Base-by-base conservation (phyloP, 208 protist species). In the Leishmania aethiopica region DNA sequence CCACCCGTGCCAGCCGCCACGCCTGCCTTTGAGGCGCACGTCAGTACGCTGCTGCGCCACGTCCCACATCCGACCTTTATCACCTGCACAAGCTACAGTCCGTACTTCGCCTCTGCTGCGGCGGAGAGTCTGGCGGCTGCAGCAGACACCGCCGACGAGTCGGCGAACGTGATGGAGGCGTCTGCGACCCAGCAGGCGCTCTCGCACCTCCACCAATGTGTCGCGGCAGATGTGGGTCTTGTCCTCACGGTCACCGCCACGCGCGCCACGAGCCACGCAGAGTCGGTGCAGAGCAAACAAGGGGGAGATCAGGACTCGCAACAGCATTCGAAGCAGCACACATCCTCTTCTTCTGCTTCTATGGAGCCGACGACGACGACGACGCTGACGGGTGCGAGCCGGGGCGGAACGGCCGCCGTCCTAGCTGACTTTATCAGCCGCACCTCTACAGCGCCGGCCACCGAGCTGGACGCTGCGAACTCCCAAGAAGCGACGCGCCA, bases 81-180 rank as follows among this genome's bases (percentile, higher is more conserved):
- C 17, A 90, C 84, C 15, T 82, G 86, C 25, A 90, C 87, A 4
- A 88, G 87, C 80, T 86, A 85, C 78, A 86, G 81, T 13, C 84
- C 87, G 0, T 90, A 87, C 71, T 87, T 90, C 62, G 35, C 8
- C 75, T 42, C 42, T 49, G 51, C 32, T 10, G 75, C 60, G 11
- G 66, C 76, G 51, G 83, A 66, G 73, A 5, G 75, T 13, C 72
- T 17, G 15, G 72, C 51, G 28, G 62, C 51, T 0, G 51, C 57
- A 4, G n/a, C 66, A 40, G 37, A 49, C 11, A 47, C 40, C 35
- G 35, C 40, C 32, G 19, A 13, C 19, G 11, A 49, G 11, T n/a
- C 17, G 19, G 37, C 3, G 32, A 35, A 45, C 17, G 22, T 15
- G 32, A 19, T 37, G 72, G 40, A 53, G 17, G 17, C 64, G 19